Evolutionary conservation across 106 monocot species (phyloP), one percentile per base, ranked within the genome.

Genomic region (Dioscorea alata): DNA sequence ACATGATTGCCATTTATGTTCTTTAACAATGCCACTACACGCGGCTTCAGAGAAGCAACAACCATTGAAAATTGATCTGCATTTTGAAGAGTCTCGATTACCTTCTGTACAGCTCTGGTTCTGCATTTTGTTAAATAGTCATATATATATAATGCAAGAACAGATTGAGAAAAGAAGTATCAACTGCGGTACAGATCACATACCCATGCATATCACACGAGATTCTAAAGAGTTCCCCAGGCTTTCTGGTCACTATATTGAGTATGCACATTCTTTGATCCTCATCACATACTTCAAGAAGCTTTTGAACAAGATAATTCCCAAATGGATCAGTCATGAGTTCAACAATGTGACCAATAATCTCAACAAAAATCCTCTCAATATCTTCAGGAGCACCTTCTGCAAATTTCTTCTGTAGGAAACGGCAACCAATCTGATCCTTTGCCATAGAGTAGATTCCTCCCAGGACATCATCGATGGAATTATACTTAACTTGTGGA

Each of bases 161-260:
- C 9, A 10, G 42, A 42, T 42, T 42, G 42, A 3, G 42, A 10
- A 42, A 8, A 10, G 42, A 10, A 42, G 42, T 42, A 42, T 8
- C 6, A 42, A 42, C 10, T 5, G 6, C 42, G 6, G 5, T 42
- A 54, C 59, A 58, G 12, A 6, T 14, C 18, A 61, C 42, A 35
- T 73, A 91, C 91, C 91, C 91, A 72, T 91, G 87, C 79, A 64
- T 70, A 60, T 84, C 73, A 72, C 91, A 87, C 8, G 87, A 78
- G 28, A 91, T 80, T 48, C 34, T 32, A 48, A 84, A n/a, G 35
- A 91, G 74, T 67, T 69, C 72, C 4, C 56, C 66, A 31, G 23
- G 33, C 4, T 71, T 59, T 51, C 42, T 64, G 0, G 91, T 87
- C 60, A 87, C 75, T 23, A 61, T 75, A 56, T 59, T 22, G 60